Conservation (phyloP, 345 rosid species). For the Psidium guajava region DNA sequence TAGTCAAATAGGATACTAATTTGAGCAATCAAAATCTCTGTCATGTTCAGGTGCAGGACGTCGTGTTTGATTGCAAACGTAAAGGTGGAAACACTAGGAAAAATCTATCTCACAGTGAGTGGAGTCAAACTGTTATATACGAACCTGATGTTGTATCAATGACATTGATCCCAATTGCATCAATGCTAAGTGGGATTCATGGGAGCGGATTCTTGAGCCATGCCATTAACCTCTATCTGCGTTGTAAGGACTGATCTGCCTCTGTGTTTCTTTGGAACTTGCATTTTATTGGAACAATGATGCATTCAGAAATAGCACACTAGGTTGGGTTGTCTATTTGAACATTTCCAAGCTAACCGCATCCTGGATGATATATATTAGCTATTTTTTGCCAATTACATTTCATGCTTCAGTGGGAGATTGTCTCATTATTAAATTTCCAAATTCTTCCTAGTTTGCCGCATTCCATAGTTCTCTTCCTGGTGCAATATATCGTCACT, state of each 20-base stretch:
- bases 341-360: not conserved
- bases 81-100: conserved; percentile 27
- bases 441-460: not conserved
- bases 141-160: conserved; percentile 43
- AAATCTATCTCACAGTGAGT: conserved; percentile 20
- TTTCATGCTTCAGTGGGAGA: not conserved
- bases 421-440: not conserved
- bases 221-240: conserved; percentile 42
- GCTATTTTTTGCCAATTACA: not conserved
- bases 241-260: conserved; percentile 15
- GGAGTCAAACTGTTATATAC: conserved; percentile 30
- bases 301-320: not conserved
- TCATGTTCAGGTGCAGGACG: conserved; percentile 21
- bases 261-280: not conserved
- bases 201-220: conserved; percentile 45
- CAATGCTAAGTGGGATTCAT: conserved; percentile 31
- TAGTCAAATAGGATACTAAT: not conserved
- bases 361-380: not conserved
- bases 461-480: no score
- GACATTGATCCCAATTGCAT: conserved; percentile 42
- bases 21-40: not conserved
- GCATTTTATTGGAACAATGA: not conserved
- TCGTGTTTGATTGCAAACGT: conserved; percentile 22
- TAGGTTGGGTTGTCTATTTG: not conserved
- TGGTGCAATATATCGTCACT: no score